These are phyloP conservation scores for Leccinum fibrillosum DNA, from an alignment of 768 basidiomycete species.

Conservation along the genomic window DNA sequence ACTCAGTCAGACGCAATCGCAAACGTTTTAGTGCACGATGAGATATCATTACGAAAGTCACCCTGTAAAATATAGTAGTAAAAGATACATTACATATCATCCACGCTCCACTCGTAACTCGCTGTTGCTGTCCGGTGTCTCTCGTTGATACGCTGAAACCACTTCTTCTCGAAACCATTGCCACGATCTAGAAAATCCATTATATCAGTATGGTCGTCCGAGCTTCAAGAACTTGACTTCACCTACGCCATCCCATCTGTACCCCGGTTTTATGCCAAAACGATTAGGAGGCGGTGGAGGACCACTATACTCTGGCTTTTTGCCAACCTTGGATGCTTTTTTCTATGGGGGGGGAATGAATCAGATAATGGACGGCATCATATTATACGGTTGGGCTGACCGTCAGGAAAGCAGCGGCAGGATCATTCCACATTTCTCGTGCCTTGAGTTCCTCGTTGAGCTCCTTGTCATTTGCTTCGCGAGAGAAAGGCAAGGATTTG, in stretches of 20 bases:
- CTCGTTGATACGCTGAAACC: constrained; percentile 82
- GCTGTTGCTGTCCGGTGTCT: constrained; percentile 66
- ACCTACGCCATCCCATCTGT: constrained; percentile 99
- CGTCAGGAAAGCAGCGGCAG: constrained; percentile 91
- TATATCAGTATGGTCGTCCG: constrained; percentile 4
- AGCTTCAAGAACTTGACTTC: constrained; percentile 21
- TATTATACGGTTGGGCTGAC: constrained; percentile 41
- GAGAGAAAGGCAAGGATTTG: constrained; percentile 62
- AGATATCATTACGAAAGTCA: not conserved
- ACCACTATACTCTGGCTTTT: constrained; percentile 81
- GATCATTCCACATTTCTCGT: constrained; percentile 92
- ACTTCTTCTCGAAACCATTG: constrained; percentile 92
- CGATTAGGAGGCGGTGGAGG: constrained; percentile 92
- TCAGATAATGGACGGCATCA: constrained; percentile 1
- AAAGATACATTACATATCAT: constrained; percentile 72
- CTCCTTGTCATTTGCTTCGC: constrained; percentile 78
- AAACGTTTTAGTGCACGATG: not conserved
- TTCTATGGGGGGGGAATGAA: constrained; percentile 44
- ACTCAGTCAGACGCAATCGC: not conserved
- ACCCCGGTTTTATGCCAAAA: constrained; percentile 92
- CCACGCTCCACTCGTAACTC: constrained; percentile 83
- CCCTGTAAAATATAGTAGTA: not conserved
- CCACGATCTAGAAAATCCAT: constrained; percentile 60
- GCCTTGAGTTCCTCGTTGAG: constrained; percentile 83
- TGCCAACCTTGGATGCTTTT: constrained; percentile 69